Evolutionary conservation across 2,329 filamentous ascomycete species (phyloP).

Genomic region (Elsinoe perseae): DNA sequence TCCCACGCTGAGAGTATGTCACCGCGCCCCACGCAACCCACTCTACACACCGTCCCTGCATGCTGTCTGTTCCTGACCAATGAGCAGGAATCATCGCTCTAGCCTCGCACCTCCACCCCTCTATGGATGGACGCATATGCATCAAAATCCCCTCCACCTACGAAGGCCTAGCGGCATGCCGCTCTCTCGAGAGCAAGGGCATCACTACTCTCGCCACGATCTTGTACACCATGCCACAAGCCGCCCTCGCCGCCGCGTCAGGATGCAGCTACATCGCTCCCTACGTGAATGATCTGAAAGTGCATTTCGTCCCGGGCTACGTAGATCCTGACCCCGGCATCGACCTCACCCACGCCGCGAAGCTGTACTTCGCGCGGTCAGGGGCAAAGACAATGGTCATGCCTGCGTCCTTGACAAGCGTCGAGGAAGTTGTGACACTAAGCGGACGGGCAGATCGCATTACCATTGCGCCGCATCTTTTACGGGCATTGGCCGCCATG

Average conservation of each 20-base stretch:
- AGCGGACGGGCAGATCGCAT: constrained; percentile 50
- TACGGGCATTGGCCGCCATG: constrained; percentile 30
- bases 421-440: constrained; percentile 51
- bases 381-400: constrained; percentile 45
- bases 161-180: constrained; percentile 56
- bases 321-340: constrained; percentile 45
- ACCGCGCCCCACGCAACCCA: neutral
- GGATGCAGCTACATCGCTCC: constrained; percentile 57
- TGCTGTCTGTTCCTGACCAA: neutral
- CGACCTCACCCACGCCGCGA: constrained; percentile 44
- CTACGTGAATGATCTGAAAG: constrained; percentile 57
- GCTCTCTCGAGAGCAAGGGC: constrained; percentile 44
- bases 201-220: constrained; percentile 57
- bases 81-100: constrained; percentile 16
- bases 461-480: constrained; percentile 49
- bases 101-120: constrained; percentile 1
- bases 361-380: constrained; percentile 44
- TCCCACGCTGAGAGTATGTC: constrained; percentile 16
- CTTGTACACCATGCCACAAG: constrained; percentile 56
- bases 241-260: constrained; percentile 50
- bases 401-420: constrained; percentile 50
- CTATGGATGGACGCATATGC: constrained; percentile 39
- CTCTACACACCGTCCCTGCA: neutral
- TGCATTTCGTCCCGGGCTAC: constrained; percentile 38
- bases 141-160: constrained; percentile 59